A percentile compares a stretch with the other conserved stretches of the same genome.
Conservation (phyloP, 2,329 filamentous ascomycete species). For the Colletotrichum scovillei region DNA sequence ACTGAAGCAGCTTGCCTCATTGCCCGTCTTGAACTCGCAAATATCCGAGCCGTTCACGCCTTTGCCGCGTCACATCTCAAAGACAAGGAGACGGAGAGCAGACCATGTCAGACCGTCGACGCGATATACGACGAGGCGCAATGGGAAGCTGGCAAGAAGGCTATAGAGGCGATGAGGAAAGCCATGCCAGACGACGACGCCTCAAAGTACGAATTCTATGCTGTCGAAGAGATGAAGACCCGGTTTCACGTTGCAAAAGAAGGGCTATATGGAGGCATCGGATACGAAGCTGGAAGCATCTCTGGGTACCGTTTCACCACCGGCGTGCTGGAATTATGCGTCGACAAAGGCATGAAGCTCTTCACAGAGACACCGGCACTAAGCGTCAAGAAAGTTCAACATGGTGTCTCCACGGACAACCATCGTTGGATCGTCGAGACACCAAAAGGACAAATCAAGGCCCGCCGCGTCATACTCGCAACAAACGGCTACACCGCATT, state of each 20-base stretch:
- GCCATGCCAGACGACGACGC: slow-evolving; percentile 55
- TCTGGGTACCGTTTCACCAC: slow-evolving; percentile 51
- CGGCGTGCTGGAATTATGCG: slow-evolving; percentile 27
- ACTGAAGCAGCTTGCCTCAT: slow-evolving; percentile 60
- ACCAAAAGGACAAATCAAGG: slow-evolving; percentile 36
- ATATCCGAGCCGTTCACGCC: slow-evolving; percentile 65
- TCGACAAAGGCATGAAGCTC: slow-evolving; percentile 25
- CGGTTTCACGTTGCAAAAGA: slow-evolving; percentile 39
- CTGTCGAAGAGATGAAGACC: slow-evolving; percentile 52
- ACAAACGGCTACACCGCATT: slow-evolving; percentile 44
- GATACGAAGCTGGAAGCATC: slow-evolving; percentile 57
- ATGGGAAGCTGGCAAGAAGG: slow-evolving; percentile 50
- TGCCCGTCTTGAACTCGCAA: slow-evolving; percentile 62
- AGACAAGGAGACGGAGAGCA: slow-evolving; percentile 55
- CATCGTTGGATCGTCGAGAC: slow-evolving; percentile 36
- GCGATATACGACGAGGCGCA: slow-evolving; percentile 63
- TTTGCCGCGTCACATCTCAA: slow-evolving; percentile 57
- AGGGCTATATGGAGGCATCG: slow-evolving; percentile 57
- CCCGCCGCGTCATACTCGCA: slow-evolving; percentile 40
- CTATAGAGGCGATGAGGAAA: slow-evolving; percentile 57
- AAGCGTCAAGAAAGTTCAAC: neutral
- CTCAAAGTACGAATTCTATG: slow-evolving; percentile 57
- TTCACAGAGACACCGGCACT: slow-evolving; percentile 29
- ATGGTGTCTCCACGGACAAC: neutral
- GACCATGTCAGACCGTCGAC: slow-evolving; percentile 65